A percentile compares a stretch with the other conserved stretches of the same genome.
phyloP scores from a whole-genome alignment of 805 yeast genomes.

The Schwanniomyces sp. region DNA sequence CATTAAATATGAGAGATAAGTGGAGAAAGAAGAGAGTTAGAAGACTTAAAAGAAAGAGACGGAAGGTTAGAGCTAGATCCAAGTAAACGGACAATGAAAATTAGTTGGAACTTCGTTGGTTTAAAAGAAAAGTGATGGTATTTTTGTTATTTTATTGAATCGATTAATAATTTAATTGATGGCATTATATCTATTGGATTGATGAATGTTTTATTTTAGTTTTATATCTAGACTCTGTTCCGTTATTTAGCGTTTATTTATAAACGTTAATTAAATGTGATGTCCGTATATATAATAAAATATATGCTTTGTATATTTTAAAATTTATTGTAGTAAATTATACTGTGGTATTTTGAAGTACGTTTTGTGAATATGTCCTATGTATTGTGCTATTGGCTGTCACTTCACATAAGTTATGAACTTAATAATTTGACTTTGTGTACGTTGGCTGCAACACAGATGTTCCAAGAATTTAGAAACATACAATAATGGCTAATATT shows the following conservation, averaged over 20 bases:
- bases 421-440: not conserved
- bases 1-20: slow-evolving; percentile 82
- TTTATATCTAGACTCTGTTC: slow-evolving; percentile 2
- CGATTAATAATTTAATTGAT: not conserved
- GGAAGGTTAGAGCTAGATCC: slow-evolving; percentile 99
- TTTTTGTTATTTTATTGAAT: not conserved
- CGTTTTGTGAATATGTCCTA: too few relatives aligned
- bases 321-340: not conserved
- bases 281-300: slow-evolving; percentile 13
- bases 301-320: slow-evolving; percentile 2
- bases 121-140: not conserved
- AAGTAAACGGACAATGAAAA: slow-evolving; percentile 65
- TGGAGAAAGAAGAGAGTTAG: slow-evolving; percentile 99
- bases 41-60: slow-evolving; percentile 99
- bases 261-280: slow-evolving; percentile 3
- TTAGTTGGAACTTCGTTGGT: slow-evolving; percentile 1
- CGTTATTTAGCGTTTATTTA: not conserved
- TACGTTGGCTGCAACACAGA: not conserved
- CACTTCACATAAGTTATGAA: too few relatives aligned
- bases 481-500: not conserved
- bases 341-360: too few relatives aligned
- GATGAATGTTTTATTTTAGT: not conserved
- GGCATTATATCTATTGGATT: not conserved
- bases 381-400: not conserved
- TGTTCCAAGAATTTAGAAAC: not conserved